A percentile compares a stretch with the other conserved stretches of the same genome.
phyloP scores from a whole-genome alignment of 768 basidiomycete genomes.

The Neoboletus brunneissimus region DNA sequence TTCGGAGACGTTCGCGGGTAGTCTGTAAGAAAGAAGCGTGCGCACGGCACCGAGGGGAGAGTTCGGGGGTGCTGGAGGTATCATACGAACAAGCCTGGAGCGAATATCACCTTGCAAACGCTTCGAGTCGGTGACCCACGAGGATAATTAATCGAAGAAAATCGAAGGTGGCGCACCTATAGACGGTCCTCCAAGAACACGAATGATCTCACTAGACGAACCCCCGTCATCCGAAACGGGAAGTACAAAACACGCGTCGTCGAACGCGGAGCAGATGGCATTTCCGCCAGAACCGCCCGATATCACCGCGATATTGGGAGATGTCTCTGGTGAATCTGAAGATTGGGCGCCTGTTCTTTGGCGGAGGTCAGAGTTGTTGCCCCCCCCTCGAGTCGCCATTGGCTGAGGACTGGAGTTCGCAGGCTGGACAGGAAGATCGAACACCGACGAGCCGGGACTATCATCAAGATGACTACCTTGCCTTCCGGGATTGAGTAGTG shows the following conservation, averaged over 20 bases:
- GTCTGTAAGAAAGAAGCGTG: slow-evolving; percentile 72
- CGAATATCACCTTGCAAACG: slow-evolving; percentile 71
- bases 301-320: slow-evolving; percentile 64
- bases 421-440: slow-evolving; percentile 62
- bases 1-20: slow-evolving; percentile 67
- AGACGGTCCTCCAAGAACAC: slow-evolving; percentile 84
- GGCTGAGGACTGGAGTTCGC: slow-evolving; percentile 19
- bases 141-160: slow-evolving; percentile 13
- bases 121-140: slow-evolving; percentile 7
- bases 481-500: slow-evolving; percentile 9
- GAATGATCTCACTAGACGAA: slow-evolving; percentile 91
- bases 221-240: slow-evolving; percentile 97
- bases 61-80: slow-evolving; percentile 57
- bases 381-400: slow-evolving; percentile 14
- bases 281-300: slow-evolving; percentile 97
- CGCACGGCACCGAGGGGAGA: slow-evolving; percentile 75
- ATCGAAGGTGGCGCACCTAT: slow-evolving; percentile 49
- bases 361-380: neutral
- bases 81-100: slow-evolving; percentile 84
- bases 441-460: slow-evolving; percentile 71
- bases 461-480: slow-evolving; percentile 18
- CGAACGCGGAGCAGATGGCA: slow-evolving; percentile 83
- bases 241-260: slow-evolving; percentile 73
- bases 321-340: slow-evolving; percentile 3
- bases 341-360: slow-evolving; percentile 1